phyloP scores from a whole-genome alignment of 306 rosid species.

The Bauhinia variegata region DNA sequence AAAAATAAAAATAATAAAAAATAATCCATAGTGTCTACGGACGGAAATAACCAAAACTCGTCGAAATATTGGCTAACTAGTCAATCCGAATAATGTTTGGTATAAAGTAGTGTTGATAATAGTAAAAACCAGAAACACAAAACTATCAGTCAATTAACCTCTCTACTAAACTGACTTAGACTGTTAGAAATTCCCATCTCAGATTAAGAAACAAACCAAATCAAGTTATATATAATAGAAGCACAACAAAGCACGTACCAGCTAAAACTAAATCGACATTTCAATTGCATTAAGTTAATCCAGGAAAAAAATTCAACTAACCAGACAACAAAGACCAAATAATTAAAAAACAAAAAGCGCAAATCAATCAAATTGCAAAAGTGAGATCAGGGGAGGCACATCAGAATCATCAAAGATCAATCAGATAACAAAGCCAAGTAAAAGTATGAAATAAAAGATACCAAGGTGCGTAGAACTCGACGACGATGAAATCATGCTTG shows the following conservation, averaged over 20 bases:
- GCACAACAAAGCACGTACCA: neutral
- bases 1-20: too few species aligned
- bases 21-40: neutral
- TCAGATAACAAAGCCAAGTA: neutral
- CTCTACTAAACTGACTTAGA: neutral
- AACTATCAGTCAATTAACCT: neutral
- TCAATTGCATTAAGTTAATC: neutral
- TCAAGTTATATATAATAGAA: neutral
- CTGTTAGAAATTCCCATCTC: neutral
- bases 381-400: slow-evolving; percentile 38
- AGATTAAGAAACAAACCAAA: neutral
- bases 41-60: neutral
- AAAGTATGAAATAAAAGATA: slow-evolving; percentile 26
- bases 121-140: neutral
- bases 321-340: neutral
- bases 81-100: neutral
- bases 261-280: neutral
- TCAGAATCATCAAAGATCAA: neutral
- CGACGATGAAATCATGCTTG: slow-evolving; percentile 87
- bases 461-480: slow-evolving; percentile 97
- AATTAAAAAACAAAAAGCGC: neutral
- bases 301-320: neutral
- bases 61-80: neutral
- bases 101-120: neutral
- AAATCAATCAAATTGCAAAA: slow-evolving; percentile 20